phyloP scores from a whole-genome alignment of 176 grass and related monocot genomes.

The Aegilops umbellulata region DNA sequence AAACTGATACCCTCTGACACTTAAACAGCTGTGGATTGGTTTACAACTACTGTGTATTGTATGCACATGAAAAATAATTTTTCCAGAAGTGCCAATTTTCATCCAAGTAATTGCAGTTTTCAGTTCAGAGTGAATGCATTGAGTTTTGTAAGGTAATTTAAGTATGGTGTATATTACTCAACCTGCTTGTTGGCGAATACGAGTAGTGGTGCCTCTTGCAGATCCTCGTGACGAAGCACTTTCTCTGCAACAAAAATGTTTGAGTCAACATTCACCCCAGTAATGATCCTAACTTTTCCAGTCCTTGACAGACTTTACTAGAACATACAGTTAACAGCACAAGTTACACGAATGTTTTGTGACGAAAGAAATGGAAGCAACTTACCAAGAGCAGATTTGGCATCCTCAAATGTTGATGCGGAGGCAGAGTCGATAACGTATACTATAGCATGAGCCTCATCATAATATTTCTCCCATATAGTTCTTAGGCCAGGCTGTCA shows the following conservation, averaged over 20 bases:
- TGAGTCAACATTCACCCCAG: not conserved
- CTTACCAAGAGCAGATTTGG: slow-evolving; percentile 89
- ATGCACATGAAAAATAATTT: not conserved
- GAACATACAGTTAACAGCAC: slow-evolving; percentile 4
- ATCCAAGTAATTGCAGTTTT: not conserved
- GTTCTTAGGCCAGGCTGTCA: slow-evolving; percentile 77
- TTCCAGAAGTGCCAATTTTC: not conserved
- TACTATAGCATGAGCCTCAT: slow-evolving; percentile 95
- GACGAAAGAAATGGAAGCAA: slow-evolving; percentile 32
- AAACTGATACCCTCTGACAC: not conserved
- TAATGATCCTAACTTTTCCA: slow-evolving; percentile 7
- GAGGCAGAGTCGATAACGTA: slow-evolving; percentile 88
- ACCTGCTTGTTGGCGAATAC: slow-evolving; percentile 98
- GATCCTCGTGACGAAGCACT: slow-evolving; percentile 79
- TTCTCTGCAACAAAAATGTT: slow-evolving; percentile 65
- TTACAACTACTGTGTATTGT: not conserved
- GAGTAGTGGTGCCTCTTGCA: slow-evolving; percentile 77
- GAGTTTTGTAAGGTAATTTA: not conserved
- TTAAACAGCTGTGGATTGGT: not conserved
- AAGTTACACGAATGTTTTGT: not conserved
- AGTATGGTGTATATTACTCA: not conserved
- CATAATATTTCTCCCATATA: slow-evolving; percentile 99
- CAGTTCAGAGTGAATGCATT: not conserved
- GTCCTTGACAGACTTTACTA: slow-evolving; percentile 14
- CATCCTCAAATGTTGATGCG: slow-evolving; percentile 82